Evolutionary conservation across 2,329 filamentous ascomycete genomes (phyloP).

Genomic region (Colletotrichum tabaci): DNA sequence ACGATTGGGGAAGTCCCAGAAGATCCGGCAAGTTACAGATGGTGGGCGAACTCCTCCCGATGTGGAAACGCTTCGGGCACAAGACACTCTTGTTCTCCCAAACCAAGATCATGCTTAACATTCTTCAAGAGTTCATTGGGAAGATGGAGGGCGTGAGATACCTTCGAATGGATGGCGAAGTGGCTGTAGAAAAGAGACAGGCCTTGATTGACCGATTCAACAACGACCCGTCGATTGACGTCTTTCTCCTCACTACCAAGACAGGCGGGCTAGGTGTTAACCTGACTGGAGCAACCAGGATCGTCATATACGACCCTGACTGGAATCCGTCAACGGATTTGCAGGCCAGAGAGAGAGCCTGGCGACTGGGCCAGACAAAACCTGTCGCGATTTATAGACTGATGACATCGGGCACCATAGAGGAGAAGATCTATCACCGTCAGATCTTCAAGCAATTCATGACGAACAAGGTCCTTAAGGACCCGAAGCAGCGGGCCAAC

Average conservation of each 20-base stretch:
- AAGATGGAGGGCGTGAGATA: conserved; percentile 80
- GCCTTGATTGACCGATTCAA: conserved; percentile 95
- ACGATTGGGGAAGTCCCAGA: conserved; percentile 82
- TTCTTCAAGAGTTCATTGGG: conserved; percentile 85
- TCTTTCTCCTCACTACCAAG: conserved; percentile 95
- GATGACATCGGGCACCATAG: conserved; percentile 98
- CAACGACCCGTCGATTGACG: conserved; percentile 80
- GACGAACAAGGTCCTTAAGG: conserved; percentile 94
- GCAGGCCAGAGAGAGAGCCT: conserved; percentile 94
- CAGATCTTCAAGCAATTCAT: conserved; percentile 99
- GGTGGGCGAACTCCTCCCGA: conserved; percentile 85
- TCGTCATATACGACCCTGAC: conserved; percentile 98
- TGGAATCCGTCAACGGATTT: conserved; percentile 99
- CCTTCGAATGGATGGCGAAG: conserved; percentile 93
- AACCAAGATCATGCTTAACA: conserved; percentile 94
- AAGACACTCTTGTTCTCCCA: conserved; percentile 96
- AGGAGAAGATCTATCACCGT: conserved; percentile 99
- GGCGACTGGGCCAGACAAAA: conserved; percentile 94
- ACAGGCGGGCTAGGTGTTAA: conserved; percentile 96
- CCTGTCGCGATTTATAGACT: conserved; percentile 96
- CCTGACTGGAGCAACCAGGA: conserved; percentile 92
- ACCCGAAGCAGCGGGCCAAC: conserved; percentile 92
- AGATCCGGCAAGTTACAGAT: conserved; percentile 98
- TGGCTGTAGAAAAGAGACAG: conserved; percentile 90
- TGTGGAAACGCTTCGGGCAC: conserved; percentile 92